phyloP scores from a whole-genome alignment of 164 flowering plant genomes.

The Vitis amurensis region DNA sequence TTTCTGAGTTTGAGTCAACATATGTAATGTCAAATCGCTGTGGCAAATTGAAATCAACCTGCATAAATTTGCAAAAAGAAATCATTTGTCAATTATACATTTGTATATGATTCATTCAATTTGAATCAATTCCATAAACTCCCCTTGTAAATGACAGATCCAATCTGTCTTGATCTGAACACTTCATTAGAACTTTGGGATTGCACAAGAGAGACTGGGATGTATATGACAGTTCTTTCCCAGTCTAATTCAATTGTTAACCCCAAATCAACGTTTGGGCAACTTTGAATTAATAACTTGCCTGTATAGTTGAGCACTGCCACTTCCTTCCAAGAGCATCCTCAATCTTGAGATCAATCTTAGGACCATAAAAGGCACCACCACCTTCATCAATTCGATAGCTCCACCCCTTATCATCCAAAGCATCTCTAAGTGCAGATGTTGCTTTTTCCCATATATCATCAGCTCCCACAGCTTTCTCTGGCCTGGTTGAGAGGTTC shows the following conservation, averaged over 20 bases:
- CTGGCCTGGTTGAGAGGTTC: conserved; percentile 94
- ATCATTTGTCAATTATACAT: neutral
- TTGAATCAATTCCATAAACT: too few relatives aligned
- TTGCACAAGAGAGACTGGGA: too few relatives aligned
- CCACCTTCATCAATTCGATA: conserved; percentile 95
- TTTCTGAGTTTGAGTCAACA: conserved; percentile 76
- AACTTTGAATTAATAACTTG: conserved; percentile 16
- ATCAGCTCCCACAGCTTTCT: conserved; percentile 83
- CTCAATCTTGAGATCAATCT: conserved; percentile 97
- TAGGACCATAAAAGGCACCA: conserved; percentile 98
- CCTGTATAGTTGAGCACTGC: conserved; percentile 99
- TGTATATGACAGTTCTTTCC: too few relatives aligned
- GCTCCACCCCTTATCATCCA: conserved; percentile 89
- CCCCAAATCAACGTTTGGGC: too few relatives aligned
- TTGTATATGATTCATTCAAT: too few relatives aligned
- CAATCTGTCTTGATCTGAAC: neutral
- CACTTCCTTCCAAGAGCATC: conserved; percentile 99
- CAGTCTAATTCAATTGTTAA: too few relatives aligned
- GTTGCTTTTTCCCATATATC: conserved; percentile 98
- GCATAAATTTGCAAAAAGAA: conserved; percentile 11
- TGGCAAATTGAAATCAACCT: conserved; percentile 97
- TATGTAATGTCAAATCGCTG: conserved; percentile 89
- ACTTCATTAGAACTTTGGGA: too few relatives aligned
- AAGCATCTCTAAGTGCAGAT: conserved; percentile 83
- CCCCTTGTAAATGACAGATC: too few relatives aligned